Conservation (phyloP, 139 green algal species). For the Chlorella sp. region DNA sequence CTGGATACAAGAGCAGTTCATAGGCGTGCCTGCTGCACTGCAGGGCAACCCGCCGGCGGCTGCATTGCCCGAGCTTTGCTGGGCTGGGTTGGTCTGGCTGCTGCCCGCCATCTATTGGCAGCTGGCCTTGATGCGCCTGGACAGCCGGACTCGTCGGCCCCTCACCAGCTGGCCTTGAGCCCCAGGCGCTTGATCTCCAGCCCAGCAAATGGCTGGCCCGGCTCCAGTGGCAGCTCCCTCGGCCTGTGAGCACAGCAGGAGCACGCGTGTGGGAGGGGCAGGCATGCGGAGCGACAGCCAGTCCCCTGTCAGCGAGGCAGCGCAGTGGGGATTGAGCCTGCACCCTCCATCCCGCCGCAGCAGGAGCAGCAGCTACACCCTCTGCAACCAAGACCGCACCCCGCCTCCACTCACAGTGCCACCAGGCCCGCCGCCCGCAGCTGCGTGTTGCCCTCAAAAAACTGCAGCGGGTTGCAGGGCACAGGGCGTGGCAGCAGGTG, state of each 20-base stretch:
- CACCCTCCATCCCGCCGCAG: no score
- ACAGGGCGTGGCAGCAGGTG: no score
- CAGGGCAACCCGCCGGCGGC: background rate
- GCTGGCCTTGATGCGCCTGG: slow-evolving; percentile 42
- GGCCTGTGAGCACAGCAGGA: slow-evolving; percentile 18
- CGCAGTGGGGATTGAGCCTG: no score
- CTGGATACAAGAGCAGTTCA: background rate
- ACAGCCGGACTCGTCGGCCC: background rate
- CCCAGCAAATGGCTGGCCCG: slow-evolving; percentile 39
- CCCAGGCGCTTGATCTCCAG: slow-evolving; percentile 50
- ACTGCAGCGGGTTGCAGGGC: background rate
- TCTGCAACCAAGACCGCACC: no score
- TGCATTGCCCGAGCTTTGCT: background rate
- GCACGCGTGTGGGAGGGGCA: background rate
- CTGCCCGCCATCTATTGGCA: slow-evolving; percentile 27
- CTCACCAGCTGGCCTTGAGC: slow-evolving; percentile 50
- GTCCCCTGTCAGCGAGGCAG: no score
- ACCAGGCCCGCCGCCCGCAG: slow-evolving; percentile 20
- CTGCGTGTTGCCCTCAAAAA: background rate
- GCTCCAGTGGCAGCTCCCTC: slow-evolving; percentile 45
- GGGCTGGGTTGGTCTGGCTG: background rate
- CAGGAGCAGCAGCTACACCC: no score
- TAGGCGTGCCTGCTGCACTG: background rate
- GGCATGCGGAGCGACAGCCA: no score
- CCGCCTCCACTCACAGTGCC: background rate